Evolutionary conservation across 352 stramenopile genomes (phyloP).

Genomic region (Globisporangium parvum): DNA sequence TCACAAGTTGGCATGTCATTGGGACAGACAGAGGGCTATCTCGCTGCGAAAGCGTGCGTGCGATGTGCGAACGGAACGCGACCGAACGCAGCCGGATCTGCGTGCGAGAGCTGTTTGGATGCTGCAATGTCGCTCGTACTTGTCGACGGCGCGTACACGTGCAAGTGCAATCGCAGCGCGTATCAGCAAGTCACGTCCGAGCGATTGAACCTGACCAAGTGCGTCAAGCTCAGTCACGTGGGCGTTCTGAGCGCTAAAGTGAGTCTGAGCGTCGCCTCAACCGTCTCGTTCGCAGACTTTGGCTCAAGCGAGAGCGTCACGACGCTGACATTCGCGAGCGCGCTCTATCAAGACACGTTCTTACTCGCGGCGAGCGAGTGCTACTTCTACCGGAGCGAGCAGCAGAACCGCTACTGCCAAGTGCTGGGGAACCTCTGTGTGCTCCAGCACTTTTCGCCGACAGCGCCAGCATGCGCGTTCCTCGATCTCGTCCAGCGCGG

Average conservation of each 20-base stretch:
- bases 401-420: conserved; percentile 78
- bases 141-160: conserved; percentile 20
- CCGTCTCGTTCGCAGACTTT: conserved; percentile 41
- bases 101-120: conserved; percentile 73
- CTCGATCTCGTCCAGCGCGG: conserved; percentile 68
- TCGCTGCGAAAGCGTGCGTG: conserved; percentile 60
- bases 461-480: conserved; percentile 59
- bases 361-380: conserved; percentile 65
- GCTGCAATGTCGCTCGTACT: conserved; percentile 60
- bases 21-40: conserved; percentile 36
- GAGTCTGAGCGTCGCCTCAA: conserved; percentile 23
- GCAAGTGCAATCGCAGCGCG: conserved; percentile 44
- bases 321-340: conserved; percentile 34
- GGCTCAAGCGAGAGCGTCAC: conserved; percentile 16
- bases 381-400: conserved; percentile 79
- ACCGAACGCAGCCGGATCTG: conserved; percentile 25
- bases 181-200: conserved; percentile 51
- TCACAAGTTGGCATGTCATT: neutral
- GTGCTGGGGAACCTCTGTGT: conserved; percentile 91
- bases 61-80: conserved; percentile 36
- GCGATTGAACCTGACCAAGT: conserved; percentile 28
- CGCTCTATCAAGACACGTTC: conserved; percentile 80
- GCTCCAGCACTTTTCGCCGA: conserved; percentile 83
- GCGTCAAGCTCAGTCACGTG: conserved; percentile 36
- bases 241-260: conserved; percentile 51